Evolutionary conservation across 768 basidiomycete species (phyloP).

Genomic region (Trametes cingulata): DNA sequence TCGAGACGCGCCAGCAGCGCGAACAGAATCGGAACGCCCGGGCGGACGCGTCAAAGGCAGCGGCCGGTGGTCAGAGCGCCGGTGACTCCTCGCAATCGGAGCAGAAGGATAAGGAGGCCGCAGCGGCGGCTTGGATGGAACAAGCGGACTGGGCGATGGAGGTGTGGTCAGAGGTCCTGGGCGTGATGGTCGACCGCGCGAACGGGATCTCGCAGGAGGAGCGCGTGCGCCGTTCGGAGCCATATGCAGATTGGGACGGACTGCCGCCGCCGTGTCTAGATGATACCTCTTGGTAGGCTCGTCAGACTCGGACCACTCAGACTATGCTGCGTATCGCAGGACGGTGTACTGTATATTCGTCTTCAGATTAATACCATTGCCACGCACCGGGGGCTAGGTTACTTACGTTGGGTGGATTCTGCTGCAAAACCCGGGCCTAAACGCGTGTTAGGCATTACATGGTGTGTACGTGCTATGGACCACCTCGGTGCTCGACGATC

Average conservation of each 20-base stretch:
- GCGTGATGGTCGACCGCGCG: background rate
- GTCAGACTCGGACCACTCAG: no score
- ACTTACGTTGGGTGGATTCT: no score
- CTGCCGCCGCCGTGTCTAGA: background rate
- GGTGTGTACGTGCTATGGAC: no score
- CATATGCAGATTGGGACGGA: conserved; percentile 3
- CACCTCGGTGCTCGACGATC: no score
- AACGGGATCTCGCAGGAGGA: conserved; percentile 2
- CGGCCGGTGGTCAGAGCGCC: background rate
- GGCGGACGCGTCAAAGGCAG: background rate
- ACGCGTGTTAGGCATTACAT: no score
- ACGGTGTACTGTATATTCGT: no score
- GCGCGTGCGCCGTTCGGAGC: background rate
- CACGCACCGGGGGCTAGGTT: no score
- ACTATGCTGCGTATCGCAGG: no score
- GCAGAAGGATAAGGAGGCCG: background rate
- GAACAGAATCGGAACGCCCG: no score
- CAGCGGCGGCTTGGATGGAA: background rate
- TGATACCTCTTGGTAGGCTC: background rate
- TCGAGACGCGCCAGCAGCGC: background rate
- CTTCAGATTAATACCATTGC: no score
- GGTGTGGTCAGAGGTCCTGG: background rate
- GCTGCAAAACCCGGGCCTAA: no score
- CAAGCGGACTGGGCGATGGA: background rate
- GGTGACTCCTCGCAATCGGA: background rate